Evolutionary conservation across 2,329 filamentous ascomycete species (phyloP), one percentile per base, ranked within the genome.

Genomic region (Capronia coronata): DNA sequence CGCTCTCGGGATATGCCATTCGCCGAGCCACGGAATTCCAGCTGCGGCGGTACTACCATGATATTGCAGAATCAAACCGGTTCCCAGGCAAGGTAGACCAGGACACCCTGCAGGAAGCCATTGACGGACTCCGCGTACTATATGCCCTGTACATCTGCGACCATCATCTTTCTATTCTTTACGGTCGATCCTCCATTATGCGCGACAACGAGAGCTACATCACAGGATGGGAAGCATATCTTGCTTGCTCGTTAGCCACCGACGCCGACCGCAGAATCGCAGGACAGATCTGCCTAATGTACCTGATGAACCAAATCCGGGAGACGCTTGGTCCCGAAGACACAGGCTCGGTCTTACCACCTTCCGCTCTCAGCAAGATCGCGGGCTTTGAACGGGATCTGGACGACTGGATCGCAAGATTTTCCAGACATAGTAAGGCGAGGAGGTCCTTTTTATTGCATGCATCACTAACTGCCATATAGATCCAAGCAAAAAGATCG

Each of bases 401-500:
- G 43, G 65, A 62, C 16, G 62, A 66, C 39, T 71, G 69, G 69
- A 59, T 61, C 45, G 53, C 57, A 11, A 49, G 59, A 16, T 61
- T 59, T 37, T 59, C 57, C 10, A 50, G 55, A n/a, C 57, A 59
- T 38, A 59, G 55, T 59, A 49, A 54, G 55, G 51, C 25, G 19
- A 25, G 9, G 11, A 16, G 16, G 19, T 7, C 8, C 14, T 19
- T 14, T 32, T 34, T 34, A 25, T 16, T 30, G 16, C 10, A 14
- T 7, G 23, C 22, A 19, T 40, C 19, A 44, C 48, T 59, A n/a
- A 57, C 25, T 2, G 10, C 39, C 19, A 5, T 44, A 23, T 48
- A 75, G 72, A 64, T 40, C 68, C 69, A 25, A 73, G 72, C 51
- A 66, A 67, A 48, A 68, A 73, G 53, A 67, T 77, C 29, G 68